phyloP scores from a whole-genome alignment of 106 monocot species.

The Amphibolis antarctica region DNA sequence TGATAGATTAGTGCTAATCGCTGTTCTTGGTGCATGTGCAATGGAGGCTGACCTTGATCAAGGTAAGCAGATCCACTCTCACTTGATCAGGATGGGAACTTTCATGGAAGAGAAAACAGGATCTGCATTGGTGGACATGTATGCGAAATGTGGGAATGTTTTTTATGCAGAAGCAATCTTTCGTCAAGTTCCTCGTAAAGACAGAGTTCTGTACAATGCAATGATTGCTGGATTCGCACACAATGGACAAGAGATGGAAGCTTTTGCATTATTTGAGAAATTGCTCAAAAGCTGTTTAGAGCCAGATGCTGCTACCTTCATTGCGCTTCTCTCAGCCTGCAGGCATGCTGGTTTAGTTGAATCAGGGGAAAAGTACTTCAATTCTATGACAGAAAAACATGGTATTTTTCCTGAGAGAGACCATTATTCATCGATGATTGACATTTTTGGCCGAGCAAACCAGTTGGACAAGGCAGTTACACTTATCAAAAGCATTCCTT shows the following conservation, averaged over 20 bases:
- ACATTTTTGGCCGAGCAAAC: slow-evolving; percentile 16
- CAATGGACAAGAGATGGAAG: slow-evolving; percentile 9
- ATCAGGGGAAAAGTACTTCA: slow-evolving; percentile 11
- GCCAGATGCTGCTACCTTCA: slow-evolving; percentile 16
- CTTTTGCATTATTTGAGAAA: slow-evolving; percentile 11
- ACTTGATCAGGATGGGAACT: background rate
- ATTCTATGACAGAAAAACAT: slow-evolving; percentile 7
- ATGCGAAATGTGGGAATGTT: slow-evolving; percentile 19
- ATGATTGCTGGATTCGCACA: slow-evolving; percentile 20
- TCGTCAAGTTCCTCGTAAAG: slow-evolving; percentile 1
- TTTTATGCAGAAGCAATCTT: slow-evolving; percentile 7
- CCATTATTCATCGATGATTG: slow-evolving; percentile 22
- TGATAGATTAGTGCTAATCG: slow-evolving; percentile 7
- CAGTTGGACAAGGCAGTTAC: slow-evolving; percentile 7
- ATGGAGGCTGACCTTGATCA: slow-evolving; percentile 7
- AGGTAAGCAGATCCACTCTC: slow-evolving; percentile 13
- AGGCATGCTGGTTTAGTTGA: slow-evolving; percentile 17
- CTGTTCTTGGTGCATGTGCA: slow-evolving; percentile 7
- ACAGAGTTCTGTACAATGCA: slow-evolving; percentile 11
- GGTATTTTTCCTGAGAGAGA: slow-evolving; percentile 11
- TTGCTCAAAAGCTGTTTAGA: background rate
- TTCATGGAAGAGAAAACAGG: slow-evolving; percentile 1
- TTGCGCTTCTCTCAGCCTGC: slow-evolving; percentile 21
- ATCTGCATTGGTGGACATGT: slow-evolving; percentile 14
- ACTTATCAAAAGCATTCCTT: slow-evolving; percentile 11